A percentile compares a stretch with the other conserved stretches of the same genome.
Evolutionary conservation across 805 yeast species (phyloP).

Genomic region (Yarrowia osloensis): DNA sequence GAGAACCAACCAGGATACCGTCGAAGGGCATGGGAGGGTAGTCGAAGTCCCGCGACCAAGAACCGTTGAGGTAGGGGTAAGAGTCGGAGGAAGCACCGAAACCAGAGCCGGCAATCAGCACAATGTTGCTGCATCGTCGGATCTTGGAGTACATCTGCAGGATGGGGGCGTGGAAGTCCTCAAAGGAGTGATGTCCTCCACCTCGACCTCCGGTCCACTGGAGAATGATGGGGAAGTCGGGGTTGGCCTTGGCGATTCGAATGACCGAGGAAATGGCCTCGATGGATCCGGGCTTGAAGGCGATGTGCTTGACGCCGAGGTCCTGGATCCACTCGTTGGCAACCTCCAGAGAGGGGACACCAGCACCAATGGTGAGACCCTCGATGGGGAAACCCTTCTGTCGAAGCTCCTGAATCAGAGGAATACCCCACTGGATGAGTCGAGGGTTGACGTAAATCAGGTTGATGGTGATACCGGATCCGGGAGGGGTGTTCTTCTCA

Average conservation of each 20-base stretch:
- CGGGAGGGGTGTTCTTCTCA: conserved; percentile 69
- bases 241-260: conserved; percentile 92
- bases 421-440: conserved; percentile 98
- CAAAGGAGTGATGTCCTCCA: conserved; percentile 99
- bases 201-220: conserved; percentile 99
- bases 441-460: conserved; percentile 95
- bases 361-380: conserved; percentile 97
- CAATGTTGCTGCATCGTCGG: conserved; percentile 86
- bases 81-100: conserved; percentile 97
- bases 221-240: conserved; percentile 91
- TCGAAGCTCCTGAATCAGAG: conserved; percentile 85
- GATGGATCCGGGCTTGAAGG: conserved; percentile 96
- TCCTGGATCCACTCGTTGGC: conserved; percentile 94
- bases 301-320: conserved; percentile 88
- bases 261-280: conserved; percentile 88
- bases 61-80: conserved; percentile 95
- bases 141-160: conserved; percentile 93
- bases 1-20: conserved; percentile 93
- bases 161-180: conserved; percentile 98
- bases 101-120: conserved; percentile 96
- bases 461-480: conserved; percentile 88
- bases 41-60: conserved; percentile 84
- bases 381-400: conserved; percentile 93
- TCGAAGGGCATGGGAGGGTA: conserved; percentile 99
- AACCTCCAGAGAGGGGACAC: conserved; percentile 97